A percentile compares a stretch with the other conserved stretches of the same genome.
Evolutionary conservation across 192 early-diverging fungal species (phyloP).

Genomic region (Coemansia erecta): DNA sequence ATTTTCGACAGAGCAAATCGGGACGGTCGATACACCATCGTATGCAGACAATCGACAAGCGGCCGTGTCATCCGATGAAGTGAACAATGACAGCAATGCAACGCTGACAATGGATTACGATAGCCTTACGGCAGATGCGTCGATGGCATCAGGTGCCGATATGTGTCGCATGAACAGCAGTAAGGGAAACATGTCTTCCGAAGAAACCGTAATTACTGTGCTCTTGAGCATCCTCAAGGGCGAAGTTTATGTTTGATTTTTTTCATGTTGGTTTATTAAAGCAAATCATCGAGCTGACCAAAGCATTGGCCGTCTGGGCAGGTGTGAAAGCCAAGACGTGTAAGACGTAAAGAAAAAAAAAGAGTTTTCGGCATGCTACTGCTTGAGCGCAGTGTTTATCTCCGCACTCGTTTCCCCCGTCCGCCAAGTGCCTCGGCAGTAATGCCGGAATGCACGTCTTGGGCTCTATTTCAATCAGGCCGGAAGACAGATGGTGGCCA

Average conservation of each 20-base stretch:
- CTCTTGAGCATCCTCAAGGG: constrained; percentile 23
- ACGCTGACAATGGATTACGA: neutral
- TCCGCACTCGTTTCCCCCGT: neutral
- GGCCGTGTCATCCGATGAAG: neutral
- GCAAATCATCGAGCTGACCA: no score
- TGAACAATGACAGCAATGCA: neutral
- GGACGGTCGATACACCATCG: neutral
- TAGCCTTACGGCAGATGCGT: neutral
- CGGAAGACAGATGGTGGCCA: neutral
- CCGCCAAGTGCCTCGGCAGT: neutral
- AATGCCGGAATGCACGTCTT: neutral
- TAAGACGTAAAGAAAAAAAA: neutral
- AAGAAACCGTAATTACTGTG: constrained; percentile 12
- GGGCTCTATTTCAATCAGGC: neutral
- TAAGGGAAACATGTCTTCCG: neutral
- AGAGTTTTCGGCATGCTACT: constrained; percentile 6
- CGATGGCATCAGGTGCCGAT: neutral
- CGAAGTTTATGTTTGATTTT: constrained; percentile 1
- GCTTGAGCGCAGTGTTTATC: neutral
- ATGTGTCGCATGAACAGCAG: neutral
- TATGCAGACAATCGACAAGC: neutral
- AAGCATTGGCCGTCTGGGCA: no score
- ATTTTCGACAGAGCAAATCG: constrained; percentile 4
- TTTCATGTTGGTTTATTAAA: no score
- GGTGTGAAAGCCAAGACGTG: neutral